phyloP scores from a whole-genome alignment of 768 basidiomycete species.

The Russula emetica region DNA sequence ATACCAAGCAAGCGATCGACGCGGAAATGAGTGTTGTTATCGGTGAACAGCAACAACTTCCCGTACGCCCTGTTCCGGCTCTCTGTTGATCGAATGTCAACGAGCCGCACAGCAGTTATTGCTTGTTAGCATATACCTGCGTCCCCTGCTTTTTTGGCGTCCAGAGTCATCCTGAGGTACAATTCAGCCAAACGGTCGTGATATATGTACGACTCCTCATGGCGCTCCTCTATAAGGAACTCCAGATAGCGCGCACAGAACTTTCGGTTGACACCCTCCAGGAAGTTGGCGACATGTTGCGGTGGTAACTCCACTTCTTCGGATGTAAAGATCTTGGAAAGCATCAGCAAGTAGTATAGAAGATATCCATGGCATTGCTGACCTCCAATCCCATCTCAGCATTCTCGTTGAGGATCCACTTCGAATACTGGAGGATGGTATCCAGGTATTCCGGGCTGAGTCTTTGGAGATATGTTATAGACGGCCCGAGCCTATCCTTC shows the following conservation, averaged over 20 bases:
- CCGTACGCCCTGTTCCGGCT: constrained; percentile 49
- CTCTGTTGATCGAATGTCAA: constrained; percentile 36
- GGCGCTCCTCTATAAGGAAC: constrained; percentile 70
- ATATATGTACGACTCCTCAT: constrained; percentile 61
- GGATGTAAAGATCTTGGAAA: constrained; percentile 81
- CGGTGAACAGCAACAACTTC: constrained; percentile 77
- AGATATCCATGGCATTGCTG: constrained; percentile 7
- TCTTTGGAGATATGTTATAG: constrained; percentile 87
- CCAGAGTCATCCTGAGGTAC: constrained; percentile 67
- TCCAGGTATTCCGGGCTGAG: constrained; percentile 77
- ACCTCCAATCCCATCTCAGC: constrained; percentile 75
- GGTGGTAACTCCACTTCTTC: constrained; percentile 91
- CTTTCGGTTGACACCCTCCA: constrained; percentile 65
- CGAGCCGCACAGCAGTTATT: not conserved
- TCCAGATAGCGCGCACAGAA: constrained; percentile 80
- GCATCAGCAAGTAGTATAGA: not conserved
- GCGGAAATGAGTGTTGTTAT: constrained; percentile 61
- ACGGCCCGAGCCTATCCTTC: constrained; percentile 76
- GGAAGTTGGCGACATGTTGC: constrained; percentile 66
- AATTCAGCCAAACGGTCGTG: constrained; percentile 89
- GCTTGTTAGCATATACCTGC: constrained; percentile 41
- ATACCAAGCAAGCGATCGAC: constrained; percentile 75
- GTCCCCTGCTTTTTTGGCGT: constrained; percentile 55
- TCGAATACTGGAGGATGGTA: constrained; percentile 74
- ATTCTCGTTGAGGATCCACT: constrained; percentile 82